phyloP scores from a whole-genome alignment of 805 yeast genomes.

The Saccharomycopsis sp. region DNA sequence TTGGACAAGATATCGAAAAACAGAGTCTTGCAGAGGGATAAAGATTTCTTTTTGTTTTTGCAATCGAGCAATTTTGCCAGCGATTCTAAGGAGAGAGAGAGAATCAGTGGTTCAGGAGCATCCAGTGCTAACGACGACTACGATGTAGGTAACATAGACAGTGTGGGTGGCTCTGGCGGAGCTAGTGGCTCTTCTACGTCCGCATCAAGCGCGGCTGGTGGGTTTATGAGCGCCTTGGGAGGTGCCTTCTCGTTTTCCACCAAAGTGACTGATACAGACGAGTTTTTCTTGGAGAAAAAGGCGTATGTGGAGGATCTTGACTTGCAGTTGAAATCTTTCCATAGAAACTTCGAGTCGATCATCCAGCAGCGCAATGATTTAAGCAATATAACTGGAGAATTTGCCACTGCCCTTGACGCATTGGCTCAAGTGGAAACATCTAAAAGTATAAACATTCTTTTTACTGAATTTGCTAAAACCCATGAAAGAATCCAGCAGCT shows the following conservation, averaged over 20 bases:
- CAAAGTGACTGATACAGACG: slow-evolving; percentile 72
- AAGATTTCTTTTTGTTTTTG: slow-evolving; percentile 72
- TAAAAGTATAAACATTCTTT: slow-evolving; percentile 52
- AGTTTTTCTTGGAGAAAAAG: slow-evolving; percentile 64
- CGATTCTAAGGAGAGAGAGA: slow-evolving; percentile 67
- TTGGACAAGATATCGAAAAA: slow-evolving; percentile 58
- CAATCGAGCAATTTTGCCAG: slow-evolving; percentile 62
- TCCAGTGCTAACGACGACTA: slow-evolving; percentile 36
- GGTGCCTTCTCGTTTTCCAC: slow-evolving; percentile 58
- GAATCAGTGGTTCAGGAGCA: slow-evolving; percentile 47
- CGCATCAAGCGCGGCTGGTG: slow-evolving; percentile 36
- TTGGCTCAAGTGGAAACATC: slow-evolving; percentile 73
- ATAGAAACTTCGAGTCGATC: slow-evolving; percentile 66
- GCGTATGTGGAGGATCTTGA: slow-evolving; percentile 67
- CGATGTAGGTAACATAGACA: slow-evolving; percentile 24
- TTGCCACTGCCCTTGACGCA: slow-evolving; percentile 47
- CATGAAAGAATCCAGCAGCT: slow-evolving; percentile 67
- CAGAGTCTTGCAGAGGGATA: slow-evolving; percentile 54
- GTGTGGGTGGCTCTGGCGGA: slow-evolving; percentile 30
- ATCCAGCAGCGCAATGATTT: slow-evolving; percentile 72
- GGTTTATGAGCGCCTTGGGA: slow-evolving; percentile 64
- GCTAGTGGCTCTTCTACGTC: slow-evolving; percentile 24
- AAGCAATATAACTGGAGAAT: slow-evolving; percentile 60
- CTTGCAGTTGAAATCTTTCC: slow-evolving; percentile 58
- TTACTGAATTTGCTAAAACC: slow-evolving; percentile 64